Base-by-base conservation (phyloP, 2,329 filamentous ascomycete species). In the Fusarium nisikadoi region DNA sequence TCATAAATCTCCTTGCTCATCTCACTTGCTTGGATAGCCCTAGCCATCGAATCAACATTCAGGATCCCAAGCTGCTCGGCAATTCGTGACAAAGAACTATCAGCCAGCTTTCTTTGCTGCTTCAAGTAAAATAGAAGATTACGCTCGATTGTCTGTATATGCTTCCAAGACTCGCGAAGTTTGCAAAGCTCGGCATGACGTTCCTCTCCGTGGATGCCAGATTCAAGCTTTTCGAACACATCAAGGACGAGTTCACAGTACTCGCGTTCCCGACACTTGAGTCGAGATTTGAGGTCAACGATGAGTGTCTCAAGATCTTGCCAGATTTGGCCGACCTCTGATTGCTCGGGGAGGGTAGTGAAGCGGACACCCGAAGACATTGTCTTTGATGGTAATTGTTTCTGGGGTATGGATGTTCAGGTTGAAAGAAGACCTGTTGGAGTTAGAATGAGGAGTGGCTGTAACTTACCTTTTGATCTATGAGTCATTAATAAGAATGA, bases 1-100 rank as follows among this genome's bases (percentile, higher is more conserved):
- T 52, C 49, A 12, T 52, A 38, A 13, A 7, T 38, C 0, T 1
- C 10, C 13, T n/a, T 12, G 0, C 13, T 52, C 2, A 11, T n/a
- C 10, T 52, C 2, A 17, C 49, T 52, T 0, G 23, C 33, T 2
- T 52, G 49, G 3, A 38, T 52, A 52, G 49, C 49, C 19, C 23
- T n/a, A 6, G 33, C 49, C 46, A 52, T 52, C 0, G 33, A 38
- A 12, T 20, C 10, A 10, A 38, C 49, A 38, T n/a, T 38, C 2
- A 52, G 19, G 2, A 19, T 27, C 13, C 49, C 49, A 36, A 52
- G 49, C 33, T 52, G 19, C 19, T 52, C 49, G 1, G 31, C 19
- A 4, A 38, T 20, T 3, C 49, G 5, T 5, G 49, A 38, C 19
- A 52, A 2, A 0, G 9, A 36, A n/a, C 23, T 4, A 19, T 52